phyloP scores from a whole-genome alignment of 306 rosid species.

The Begonia loranthoides region DNA sequence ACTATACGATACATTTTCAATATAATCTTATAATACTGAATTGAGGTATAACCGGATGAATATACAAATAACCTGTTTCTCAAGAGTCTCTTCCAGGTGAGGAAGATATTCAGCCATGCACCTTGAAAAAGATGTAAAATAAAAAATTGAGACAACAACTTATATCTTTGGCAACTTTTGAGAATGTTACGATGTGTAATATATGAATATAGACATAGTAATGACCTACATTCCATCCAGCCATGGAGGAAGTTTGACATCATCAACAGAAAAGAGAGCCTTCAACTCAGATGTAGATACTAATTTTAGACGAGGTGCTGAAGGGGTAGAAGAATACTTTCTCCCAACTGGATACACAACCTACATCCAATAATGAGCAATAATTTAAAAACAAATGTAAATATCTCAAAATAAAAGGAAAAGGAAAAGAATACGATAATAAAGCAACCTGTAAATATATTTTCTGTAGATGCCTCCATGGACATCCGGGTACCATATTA shows the following conservation, averaged over 20 bases:
- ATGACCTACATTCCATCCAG: conserved; percentile 71
- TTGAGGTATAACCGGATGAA: background rate
- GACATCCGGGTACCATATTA: conserved; percentile 71
- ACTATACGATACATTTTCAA: too few species aligned
- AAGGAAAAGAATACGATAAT: conserved; percentile 6
- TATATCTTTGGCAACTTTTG: too few species aligned
- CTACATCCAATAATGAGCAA: conserved; percentile 16
- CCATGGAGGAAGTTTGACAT: conserved; percentile 87
- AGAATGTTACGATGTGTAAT: too few species aligned
- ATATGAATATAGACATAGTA: too few species aligned
- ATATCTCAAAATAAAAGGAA: conserved; percentile 4
- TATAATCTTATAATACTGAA: too few species aligned
- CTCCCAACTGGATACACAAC: conserved; percentile 82
- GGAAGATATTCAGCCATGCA: conserved; percentile 95
- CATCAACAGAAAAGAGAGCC: conserved; percentile 64
- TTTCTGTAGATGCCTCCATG: conserved; percentile 75
- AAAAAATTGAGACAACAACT: conserved; percentile 11
- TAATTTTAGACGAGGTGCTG: conserved; percentile 80
- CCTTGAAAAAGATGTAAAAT: conserved; percentile 32
- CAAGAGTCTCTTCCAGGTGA: conserved; percentile 77
- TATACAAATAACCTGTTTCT: conserved; percentile 59
- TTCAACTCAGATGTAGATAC: conserved; percentile 65
- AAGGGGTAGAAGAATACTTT: conserved; percentile 46
- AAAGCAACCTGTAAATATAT: conserved; percentile 71
- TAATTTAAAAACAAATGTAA: conserved; percentile 14